Percentiles rank a stretch among this genome's conserved stretches.
These are phyloP conservation scores for Chenopodium quinoa DNA, from an alignment of 148 eudicot species.

Conservation along the genomic window DNA sequence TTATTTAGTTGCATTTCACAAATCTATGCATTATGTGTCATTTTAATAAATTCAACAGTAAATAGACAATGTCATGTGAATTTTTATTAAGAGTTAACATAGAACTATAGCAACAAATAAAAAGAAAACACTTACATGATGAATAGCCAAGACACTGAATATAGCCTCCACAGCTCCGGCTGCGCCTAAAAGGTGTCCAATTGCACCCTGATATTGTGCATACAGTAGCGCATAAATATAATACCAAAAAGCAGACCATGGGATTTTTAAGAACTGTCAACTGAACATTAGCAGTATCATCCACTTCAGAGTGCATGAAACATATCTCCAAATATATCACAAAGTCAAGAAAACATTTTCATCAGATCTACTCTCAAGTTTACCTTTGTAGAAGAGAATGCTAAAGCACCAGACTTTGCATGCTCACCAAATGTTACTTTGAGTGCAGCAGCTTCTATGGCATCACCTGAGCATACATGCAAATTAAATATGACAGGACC, in stretches of 20 bases:
- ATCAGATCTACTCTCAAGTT: conserved; percentile 9
- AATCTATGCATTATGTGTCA: not conserved
- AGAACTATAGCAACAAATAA: not conserved
- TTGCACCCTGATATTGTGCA: conserved; percentile 60
- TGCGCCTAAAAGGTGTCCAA: conserved; percentile 96
- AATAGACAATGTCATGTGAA: too few relatives aligned
- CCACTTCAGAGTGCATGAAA: not conserved
- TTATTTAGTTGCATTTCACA: not conserved
- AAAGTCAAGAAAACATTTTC: not conserved
- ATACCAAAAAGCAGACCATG: not conserved
- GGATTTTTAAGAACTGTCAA: not conserved
- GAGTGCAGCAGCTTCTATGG: conserved; percentile 79
- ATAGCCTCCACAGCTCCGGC: conserved; percentile 98
- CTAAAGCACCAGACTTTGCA: conserved; percentile 79
- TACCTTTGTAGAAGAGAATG: conserved; percentile 98
- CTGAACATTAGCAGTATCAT: not conserved
- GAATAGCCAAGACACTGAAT: conserved; percentile 68
- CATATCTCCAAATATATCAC: not conserved
- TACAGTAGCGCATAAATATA: not conserved
- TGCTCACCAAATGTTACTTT: conserved; percentile 64
- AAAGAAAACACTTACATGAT: conserved; percentile 49
- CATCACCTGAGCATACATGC: conserved; percentile 56
- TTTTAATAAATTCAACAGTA: too few relatives aligned
- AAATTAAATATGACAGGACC: conserved; percentile 14
- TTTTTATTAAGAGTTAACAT: too few relatives aligned